Evolutionary conservation across 2,329 filamentous ascomycete species (phyloP).

Genomic region (Rutstroemia sp.): DNA sequence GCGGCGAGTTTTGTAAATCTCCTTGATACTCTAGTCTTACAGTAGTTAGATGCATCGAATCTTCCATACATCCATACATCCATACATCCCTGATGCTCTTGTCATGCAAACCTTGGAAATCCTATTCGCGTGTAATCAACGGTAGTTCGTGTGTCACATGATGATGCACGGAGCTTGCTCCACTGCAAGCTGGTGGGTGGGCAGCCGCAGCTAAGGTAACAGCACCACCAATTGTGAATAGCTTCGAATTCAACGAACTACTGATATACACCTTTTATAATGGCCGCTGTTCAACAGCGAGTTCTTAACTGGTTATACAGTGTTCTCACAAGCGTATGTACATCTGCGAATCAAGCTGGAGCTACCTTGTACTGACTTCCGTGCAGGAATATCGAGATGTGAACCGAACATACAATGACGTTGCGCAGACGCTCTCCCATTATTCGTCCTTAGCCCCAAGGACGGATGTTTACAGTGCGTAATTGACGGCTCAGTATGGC

Average conservation of each 20-base stretch:
- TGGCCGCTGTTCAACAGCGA: conserved; percentile 70
- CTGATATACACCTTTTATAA: conserved; percentile 13
- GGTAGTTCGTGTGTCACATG: too few relatives aligned
- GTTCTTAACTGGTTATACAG: conserved; percentile 94
- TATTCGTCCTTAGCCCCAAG: conserved; percentile 75
- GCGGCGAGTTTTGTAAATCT: too few relatives aligned
- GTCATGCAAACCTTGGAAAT: too few relatives aligned
- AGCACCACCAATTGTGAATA: conserved; percentile 2
- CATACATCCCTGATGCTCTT: too few relatives aligned
- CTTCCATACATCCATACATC: too few relatives aligned
- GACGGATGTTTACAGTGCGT: conserved; percentile 90
- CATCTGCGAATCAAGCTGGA: not conserved
- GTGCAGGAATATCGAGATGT: conserved; percentile 85
- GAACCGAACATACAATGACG: conserved; percentile 86
- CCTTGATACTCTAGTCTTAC: too few relatives aligned
- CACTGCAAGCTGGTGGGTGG: too few relatives aligned
- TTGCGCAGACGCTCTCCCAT: conserved; percentile 71
- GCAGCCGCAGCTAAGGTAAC: not conserved
- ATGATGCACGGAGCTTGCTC: too few relatives aligned
- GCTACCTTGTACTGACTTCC: conserved; percentile 5
- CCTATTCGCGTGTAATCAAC: too few relatives aligned
- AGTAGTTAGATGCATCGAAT: too few relatives aligned
- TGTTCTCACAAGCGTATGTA: conserved; percentile 66
- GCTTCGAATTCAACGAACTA: not conserved
- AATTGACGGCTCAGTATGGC: not conserved